Conservation (phyloP, 352 stramenopile genomes). For the Globisporangium rhizosaccharum region DNA sequence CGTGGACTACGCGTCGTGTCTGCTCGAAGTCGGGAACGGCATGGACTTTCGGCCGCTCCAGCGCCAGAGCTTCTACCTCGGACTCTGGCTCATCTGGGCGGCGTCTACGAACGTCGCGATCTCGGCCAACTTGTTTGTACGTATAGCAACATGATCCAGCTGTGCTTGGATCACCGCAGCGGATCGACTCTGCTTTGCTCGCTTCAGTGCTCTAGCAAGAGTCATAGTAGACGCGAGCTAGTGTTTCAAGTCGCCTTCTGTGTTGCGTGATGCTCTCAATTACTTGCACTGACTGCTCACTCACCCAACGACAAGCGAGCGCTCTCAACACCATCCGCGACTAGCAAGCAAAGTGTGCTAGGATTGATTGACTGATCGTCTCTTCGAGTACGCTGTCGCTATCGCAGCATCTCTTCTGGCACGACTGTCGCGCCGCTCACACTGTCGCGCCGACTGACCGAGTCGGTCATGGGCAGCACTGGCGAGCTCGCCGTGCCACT, state of each 20-base stretch:
- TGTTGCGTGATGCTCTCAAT: no score
- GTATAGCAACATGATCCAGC: not conserved
- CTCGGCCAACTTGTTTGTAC: not conserved
- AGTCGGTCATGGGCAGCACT: conserved; percentile 1
- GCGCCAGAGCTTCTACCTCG: not conserved
- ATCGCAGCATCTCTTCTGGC: conserved; percentile 12
- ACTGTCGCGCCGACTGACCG: conserved; percentile 7
- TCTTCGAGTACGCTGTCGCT: not conserved
- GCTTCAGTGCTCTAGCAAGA: not conserved
- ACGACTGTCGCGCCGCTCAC: conserved; percentile 6
- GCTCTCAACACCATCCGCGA: no score
- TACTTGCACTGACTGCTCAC: no score
- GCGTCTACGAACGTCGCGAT: not conserved
- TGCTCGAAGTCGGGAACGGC: no score
- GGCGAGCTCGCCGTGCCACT: not conserved
- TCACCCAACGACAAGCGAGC: no score
- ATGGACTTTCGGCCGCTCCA: no score
- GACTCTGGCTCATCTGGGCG: not conserved
- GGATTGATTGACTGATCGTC: not conserved
- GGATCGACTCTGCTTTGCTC: not conserved
- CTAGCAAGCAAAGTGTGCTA: not conserved
- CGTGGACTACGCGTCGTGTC: no score
- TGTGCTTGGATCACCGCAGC: not conserved
- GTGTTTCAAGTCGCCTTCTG: not conserved
- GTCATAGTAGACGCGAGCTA: not conserved